These are phyloP conservation scores for Quercus parvula DNA, from an alignment of 306 rosid genomes.

Conservation along the genomic window DNA sequence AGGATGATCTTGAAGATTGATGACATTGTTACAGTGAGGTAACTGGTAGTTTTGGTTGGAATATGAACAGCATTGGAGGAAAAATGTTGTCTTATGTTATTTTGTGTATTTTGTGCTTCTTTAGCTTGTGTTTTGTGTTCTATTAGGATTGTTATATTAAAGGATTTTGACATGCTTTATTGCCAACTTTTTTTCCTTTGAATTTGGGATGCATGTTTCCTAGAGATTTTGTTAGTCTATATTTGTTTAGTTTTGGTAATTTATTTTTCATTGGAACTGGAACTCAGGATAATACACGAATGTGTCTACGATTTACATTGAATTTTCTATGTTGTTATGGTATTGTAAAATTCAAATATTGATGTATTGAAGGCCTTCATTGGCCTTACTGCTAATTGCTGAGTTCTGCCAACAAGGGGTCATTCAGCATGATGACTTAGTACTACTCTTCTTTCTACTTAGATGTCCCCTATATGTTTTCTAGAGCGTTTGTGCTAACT, in stretches of 20 bases:
- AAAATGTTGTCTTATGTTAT: constrained; percentile 7
- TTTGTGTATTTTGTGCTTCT: constrained; percentile 4
- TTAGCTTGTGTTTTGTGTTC: constrained; percentile 6
- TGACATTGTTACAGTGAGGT: constrained; percentile 96
- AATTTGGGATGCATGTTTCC: constrained; percentile 10
- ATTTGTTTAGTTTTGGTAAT: neutral
- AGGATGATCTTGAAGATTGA: constrained; percentile 99
- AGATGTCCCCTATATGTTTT: neutral
- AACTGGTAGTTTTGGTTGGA: constrained; percentile 26
- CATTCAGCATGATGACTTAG: constrained; percentile 26
- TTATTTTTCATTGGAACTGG: neutral
- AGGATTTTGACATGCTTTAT: constrained; percentile 25
- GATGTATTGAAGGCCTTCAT: constrained; percentile 4
- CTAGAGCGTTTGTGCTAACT: too few species aligned
- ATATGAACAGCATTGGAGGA: neutral
- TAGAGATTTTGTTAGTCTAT: constrained; percentile 12
- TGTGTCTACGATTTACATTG: neutral
- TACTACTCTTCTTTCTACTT: neutral
- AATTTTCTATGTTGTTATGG: neutral
- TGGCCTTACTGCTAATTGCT: constrained; percentile 42
- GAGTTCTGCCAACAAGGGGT: constrained; percentile 44
- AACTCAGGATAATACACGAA: neutral
- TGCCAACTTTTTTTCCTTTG: constrained; percentile 6
- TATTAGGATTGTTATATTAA: constrained; percentile 5
- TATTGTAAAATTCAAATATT: neutral